These are phyloP conservation scores for Melastoma candidum DNA, from an alignment of 441 rosid genomes.

Conservation along the genomic window DNA sequence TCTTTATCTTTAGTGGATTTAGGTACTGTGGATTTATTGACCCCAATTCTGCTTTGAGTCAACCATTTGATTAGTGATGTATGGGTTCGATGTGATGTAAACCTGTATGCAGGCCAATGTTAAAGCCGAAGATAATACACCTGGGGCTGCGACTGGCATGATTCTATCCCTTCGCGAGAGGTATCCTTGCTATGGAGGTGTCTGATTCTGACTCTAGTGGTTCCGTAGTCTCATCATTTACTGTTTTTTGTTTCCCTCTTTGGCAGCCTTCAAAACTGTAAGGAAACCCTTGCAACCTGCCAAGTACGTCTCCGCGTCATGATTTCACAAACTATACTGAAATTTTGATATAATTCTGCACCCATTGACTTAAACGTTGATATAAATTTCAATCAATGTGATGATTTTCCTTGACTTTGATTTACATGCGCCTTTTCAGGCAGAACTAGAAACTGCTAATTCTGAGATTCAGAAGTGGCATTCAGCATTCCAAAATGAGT, in stretches of 20 bases:
- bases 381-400: not conserved
- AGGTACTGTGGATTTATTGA: too few relatives aligned
- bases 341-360: not conserved
- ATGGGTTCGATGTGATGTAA: too few relatives aligned
- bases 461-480: slow-evolving; percentile 79
- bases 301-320: slow-evolving; percentile 40
- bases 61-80: too few relatives aligned
- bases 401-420: slow-evolving; percentile 7
- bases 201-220: not conserved
- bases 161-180: slow-evolving; percentile 87
- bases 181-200: slow-evolving; percentile 22
- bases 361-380: not conserved
- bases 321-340: not conserved
- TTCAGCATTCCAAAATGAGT: slow-evolving; percentile 66
- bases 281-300: slow-evolving; percentile 61
- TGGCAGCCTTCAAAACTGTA: slow-evolving; percentile 78
- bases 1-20: too few relatives aligned
- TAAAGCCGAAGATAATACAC: slow-evolving; percentile 76
- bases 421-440: slow-evolving; percentile 23
- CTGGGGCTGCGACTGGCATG: slow-evolving; percentile 77
- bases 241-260: slow-evolving; percentile 14
- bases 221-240: slow-evolving; percentile 3
- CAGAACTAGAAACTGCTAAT: slow-evolving; percentile 72
- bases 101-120: slow-evolving; percentile 34
- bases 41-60: too few relatives aligned